Percentiles rank a stretch among this genome's conserved stretches.
Evolutionary conservation across 495 filamentous ascomycete species (phyloP).

Genomic region (Penicillium subrubescens): DNA sequence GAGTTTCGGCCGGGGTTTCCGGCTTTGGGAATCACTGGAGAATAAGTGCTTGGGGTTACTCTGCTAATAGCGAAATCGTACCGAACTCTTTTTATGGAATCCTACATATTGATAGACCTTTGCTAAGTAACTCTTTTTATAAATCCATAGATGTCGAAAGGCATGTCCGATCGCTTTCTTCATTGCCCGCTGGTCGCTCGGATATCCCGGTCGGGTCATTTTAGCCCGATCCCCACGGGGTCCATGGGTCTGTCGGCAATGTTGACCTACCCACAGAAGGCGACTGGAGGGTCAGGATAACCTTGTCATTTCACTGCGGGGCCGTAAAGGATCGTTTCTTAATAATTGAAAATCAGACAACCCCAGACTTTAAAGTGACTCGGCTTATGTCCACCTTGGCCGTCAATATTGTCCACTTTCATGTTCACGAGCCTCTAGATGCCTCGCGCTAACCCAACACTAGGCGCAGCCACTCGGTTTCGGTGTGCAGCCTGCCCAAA

Average conservation of each 20-base stretch:
- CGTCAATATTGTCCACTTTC: slow-evolving; percentile 8
- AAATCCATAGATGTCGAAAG: too few species aligned
- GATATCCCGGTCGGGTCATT: background rate
- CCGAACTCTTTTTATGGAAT: too few species aligned
- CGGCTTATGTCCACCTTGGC: slow-evolving; percentile 1
- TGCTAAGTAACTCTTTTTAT: too few species aligned
- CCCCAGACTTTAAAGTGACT: background rate
- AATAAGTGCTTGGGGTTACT: too few species aligned
- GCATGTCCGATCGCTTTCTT: too few species aligned
- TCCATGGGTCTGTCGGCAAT: background rate
- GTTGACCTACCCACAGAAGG: background rate
- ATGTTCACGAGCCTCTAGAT: background rate
- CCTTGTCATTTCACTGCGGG: background rate
- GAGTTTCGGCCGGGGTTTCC: too few species aligned
- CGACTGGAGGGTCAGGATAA: background rate
- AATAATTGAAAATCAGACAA: background rate
- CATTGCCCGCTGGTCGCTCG: background rate
- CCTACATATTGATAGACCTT: too few species aligned
- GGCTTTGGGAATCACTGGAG: too few species aligned
- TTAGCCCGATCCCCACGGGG: slow-evolving; percentile 5
- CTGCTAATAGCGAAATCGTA: too few species aligned
- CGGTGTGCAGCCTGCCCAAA: slow-evolving; percentile 11
- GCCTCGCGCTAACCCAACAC: slow-evolving; percentile 1
- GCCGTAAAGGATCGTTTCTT: background rate
- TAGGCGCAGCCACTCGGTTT: slow-evolving; percentile 7